Base-by-base conservation (phyloP, 306 rosid species). In the Ochetophila trinervis region DNA sequence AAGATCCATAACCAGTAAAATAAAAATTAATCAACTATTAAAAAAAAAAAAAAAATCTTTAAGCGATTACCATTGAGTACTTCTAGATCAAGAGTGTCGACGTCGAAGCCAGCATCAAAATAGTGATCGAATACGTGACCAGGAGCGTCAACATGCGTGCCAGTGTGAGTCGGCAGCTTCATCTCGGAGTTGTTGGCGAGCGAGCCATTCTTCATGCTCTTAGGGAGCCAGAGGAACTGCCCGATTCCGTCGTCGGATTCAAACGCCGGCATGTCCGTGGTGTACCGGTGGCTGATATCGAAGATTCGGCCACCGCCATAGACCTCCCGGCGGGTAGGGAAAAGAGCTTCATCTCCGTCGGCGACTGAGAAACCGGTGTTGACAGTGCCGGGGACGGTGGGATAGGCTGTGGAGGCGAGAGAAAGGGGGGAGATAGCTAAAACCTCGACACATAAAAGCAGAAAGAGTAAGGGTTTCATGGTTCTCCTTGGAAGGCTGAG, bases 111-210 rank as follows among this genome's bases (percentile, higher is more conserved):
- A 1, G 92, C 91, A 50, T 92, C 96, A 32, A 69, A 82, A 81
- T 91, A 89, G 74, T 84, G 80, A 54, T 91, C 96, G 74, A 72
- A 80, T 60, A 89, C 77, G 78, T 91, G 98, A 4, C 96, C 76
- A 0, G 96, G 95, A 40, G 96, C 78, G 52, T 89, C 96, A 35
- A 91, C 95, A 48, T 91, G 98, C 11, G 96, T 91, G 20, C 98
- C 98, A 1, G 88, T 83, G 80, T 91, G 98, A 69, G 61, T 57
- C 19, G 88, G 87, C 0, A 89, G 80, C 89, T 82, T 85, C 53
- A 92, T 19, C 48, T 53, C 77, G 0, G 96, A 92, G 72, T 6
- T 34, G 65, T 89, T 92, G 24, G 95, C 79, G 60, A 47, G 37
- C 3, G 96, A 89, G 16, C 96, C 98, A 57, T 92, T 92, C 82